Conservation (phyloP, 2,329 filamentous ascomycete genomes). For the Fusarium sp. region DNA sequence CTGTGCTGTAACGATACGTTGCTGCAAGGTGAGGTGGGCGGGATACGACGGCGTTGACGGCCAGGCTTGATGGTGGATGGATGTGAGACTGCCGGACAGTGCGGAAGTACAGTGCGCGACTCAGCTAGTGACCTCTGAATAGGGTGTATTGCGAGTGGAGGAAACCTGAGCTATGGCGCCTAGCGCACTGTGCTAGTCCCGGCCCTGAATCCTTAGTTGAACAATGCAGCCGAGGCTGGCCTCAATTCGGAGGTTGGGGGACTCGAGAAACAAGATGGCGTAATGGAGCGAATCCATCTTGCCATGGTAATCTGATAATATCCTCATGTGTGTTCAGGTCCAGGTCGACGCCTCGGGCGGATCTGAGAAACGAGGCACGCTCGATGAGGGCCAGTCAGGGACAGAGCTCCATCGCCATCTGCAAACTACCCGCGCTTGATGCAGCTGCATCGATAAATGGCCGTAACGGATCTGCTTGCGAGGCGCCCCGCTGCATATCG, state of each 20-base stretch:
- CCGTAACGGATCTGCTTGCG: constrained; percentile 41
- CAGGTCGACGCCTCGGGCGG: background rate
- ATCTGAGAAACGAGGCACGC: background rate
- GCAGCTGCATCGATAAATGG: constrained; percentile 36
- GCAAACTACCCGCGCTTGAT: constrained; percentile 40
- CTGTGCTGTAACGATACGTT: constrained; percentile 39
- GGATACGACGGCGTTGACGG: constrained; percentile 11
- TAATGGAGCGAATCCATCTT: constrained; percentile 24
- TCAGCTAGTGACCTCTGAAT: background rate
- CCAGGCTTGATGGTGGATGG: background rate
- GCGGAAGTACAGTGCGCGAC: constrained; percentile 18
- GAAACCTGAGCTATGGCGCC: background rate
- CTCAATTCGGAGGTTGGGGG: constrained; percentile 29
- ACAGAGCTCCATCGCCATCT: constrained; percentile 31
- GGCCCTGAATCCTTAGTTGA: constrained; percentile 21
- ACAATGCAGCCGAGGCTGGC: constrained; percentile 28
- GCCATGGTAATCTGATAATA: constrained; percentile 19
- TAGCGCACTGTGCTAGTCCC: constrained; percentile 28
- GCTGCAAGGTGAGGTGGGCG: constrained; percentile 43
- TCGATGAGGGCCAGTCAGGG: constrained; percentile 20
- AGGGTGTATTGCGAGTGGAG: background rate
- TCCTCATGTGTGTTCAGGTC: constrained; percentile 3
- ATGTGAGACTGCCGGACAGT: constrained; percentile 31
- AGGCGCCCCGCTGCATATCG: constrained; percentile 39
- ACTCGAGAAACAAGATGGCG: constrained; percentile 36